These are phyloP conservation scores for Ophiorrhiza pumila DNA, from an alignment of 257 asterid species.

Conservation along the genomic window DNA sequence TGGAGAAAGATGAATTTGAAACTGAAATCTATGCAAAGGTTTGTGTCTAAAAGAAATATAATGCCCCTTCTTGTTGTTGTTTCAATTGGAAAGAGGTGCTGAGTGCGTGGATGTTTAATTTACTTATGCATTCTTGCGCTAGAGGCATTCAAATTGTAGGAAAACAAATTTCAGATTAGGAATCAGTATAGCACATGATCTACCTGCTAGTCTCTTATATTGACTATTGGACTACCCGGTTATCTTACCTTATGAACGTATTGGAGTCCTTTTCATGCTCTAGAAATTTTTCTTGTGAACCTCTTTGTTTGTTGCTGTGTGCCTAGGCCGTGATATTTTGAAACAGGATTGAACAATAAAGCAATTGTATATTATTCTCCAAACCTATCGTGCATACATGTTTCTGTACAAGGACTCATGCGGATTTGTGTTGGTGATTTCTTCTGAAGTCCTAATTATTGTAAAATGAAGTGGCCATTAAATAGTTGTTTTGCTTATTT, in stretches of 20 bases:
- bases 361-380: neutral
- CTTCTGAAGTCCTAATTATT: neutral
- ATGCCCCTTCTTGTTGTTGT: neutral
- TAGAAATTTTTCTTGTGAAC: neutral
- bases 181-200: neutral
- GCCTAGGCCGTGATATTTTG: no score
- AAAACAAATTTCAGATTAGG: neutral
- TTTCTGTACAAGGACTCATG: neutral
- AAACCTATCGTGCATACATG: neutral
- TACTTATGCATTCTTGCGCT: neutral
- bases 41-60: slow-evolving; percentile 5
- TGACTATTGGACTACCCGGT: neutral
- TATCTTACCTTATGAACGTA: neutral
- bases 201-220: neutral
- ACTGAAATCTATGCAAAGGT: slow-evolving; percentile 77
- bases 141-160: neutral
- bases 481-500: neutral
- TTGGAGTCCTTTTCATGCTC: no score
- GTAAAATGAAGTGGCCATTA: neutral
- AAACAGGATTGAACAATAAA: neutral
- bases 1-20: slow-evolving; percentile 72
- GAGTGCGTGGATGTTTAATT: neutral
- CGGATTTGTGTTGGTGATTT: neutral
- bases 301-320: no score
- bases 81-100: neutral